Conservation (phyloP, 768 basidiomycete genomes). For the Suillus hirtellus region DNA sequence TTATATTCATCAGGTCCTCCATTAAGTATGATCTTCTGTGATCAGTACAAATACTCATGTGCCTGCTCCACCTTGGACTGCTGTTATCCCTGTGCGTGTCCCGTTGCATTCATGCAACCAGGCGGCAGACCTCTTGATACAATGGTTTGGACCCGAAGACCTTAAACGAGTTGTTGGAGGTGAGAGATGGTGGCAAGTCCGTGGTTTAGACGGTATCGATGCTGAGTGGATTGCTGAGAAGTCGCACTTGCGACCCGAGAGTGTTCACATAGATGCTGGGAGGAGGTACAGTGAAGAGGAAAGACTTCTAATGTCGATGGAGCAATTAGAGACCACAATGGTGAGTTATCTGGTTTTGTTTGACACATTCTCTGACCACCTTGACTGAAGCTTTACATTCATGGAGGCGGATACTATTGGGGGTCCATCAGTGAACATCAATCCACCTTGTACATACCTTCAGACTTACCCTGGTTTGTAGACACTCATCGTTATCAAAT, state of each 20-base stretch:
- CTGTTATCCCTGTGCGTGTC: constrained; percentile 56
- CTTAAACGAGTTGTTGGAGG: constrained; percentile 72
- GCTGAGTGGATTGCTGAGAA: constrained; percentile 62
- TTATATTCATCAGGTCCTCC: background rate
- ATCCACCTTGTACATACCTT: background rate
- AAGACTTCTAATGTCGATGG: constrained; percentile 48
- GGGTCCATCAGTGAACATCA: constrained; percentile 53
- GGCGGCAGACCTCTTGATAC: constrained; percentile 66
- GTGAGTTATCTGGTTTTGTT: constrained; percentile 28
- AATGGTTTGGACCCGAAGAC: constrained; percentile 72
- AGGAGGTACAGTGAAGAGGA: constrained; percentile 39
- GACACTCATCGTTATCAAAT: constrained; percentile 65
- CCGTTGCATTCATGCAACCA: constrained; percentile 57
- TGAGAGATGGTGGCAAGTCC: constrained; percentile 82
- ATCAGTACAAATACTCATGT: constrained; percentile 67
- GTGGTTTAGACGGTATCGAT: constrained; percentile 68
- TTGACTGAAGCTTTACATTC: constrained; percentile 56
- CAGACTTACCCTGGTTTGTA: constrained; percentile 18
- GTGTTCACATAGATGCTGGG: constrained; percentile 23
- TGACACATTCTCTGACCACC: background rate
- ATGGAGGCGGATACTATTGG: constrained; percentile 71
- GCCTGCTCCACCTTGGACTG: constrained; percentile 66
- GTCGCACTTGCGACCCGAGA: constrained; percentile 37
- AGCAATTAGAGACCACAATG: constrained; percentile 57
- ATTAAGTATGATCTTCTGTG: background rate